Base-by-base conservation (phyloP, 2,329 filamentous ascomycete genomes). In the Exserohilum turcica region DNA sequence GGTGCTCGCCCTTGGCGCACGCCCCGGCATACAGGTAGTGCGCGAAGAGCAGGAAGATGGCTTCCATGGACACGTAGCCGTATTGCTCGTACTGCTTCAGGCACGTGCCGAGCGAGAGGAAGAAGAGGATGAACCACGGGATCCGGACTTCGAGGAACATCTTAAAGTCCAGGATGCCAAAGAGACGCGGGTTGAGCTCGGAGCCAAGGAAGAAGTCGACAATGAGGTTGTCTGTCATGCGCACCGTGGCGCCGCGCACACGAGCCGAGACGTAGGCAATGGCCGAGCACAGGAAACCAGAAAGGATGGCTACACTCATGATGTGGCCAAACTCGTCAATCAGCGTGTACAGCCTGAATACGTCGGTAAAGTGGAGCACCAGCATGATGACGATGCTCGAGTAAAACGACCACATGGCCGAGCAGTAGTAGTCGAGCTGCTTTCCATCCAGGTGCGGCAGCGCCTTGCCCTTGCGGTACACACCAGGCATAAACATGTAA, bases 71-170 rank as follows among this genome's bases (percentile, higher is more conserved):
- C 18, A 96, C 88, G 71, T 92, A 95, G 49, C 92, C 92, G 66
- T 93, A 92, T 29, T 82, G 77, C 74, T 96, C 91, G 66, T 91
- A 91, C 75, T 96, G 92, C 58, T 90, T 86, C 37, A 89, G 86
- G 35, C 90, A 91, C 9, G 91, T 84, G 35, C 87, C 91, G 54
- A 89, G 82, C 52, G 87, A 87, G 37, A 93, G 81, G 54, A 93
- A 84, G 68, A 96, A 87, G 38, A 96, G 83, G 62, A 96, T 92
- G 77, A 87, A 96, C 92, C 92, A 96, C 32, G 92, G 92, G 60
- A 96, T 84, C 64, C 92, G 88, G 56, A 96, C 91, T 74, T 96
- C 92, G 69, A 91, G 94, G 78, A 96, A 96, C 91, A 95, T 94
- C 79, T 95, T 95, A 79, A 94, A 91, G 76, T 95, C 91, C 44